Base-by-base conservation (phyloP, 1,139 yeast genomes). In the Pichia sp. region DNA sequence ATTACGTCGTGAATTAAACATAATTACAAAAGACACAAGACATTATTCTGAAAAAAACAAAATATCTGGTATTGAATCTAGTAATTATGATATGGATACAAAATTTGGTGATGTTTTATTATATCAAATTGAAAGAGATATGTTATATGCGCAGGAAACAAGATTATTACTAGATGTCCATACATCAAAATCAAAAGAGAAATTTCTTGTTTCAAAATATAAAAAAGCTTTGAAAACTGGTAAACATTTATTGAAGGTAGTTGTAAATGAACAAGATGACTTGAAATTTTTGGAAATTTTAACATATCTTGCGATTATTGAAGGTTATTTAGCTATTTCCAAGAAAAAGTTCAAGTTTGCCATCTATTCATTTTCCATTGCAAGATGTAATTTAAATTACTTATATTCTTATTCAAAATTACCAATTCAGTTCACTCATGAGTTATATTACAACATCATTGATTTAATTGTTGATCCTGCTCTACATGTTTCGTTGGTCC, bases 381-480 rank as follows among this genome's bases (percentile, higher is more conserved):
- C 88, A 12, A 74, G 84, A 58, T 76, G 85, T 48, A 73, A 77
- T 1, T 71, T 85, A 48, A 81, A 77, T 54, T 78, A 69, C 49
- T 68, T 82, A 52, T 67, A 67, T 50, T 47, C 51, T 13, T 40
- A 58, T 23, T 62, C 63, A 34, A 40, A 25, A 18, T 40, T 49
- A 15, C 56, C 60, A 2, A 35, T 48, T 3, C 27, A 40, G 11
- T 43, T 45, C 7, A 51, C 53, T 23, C 72, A 70, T 45, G 74
- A 77, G 24, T 62, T 80, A 34, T 72, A 78, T 54, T 67, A 70
- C 44, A 92, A 84, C 53, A 64, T 82, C 39, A 65, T 80, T 42
- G 82, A 80, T 43, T 71, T 77, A 8, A 58, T 71, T n/a, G 75
- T 87, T 26, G 94, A 85, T 59, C 89, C 92, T 16, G 74, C 85